phyloP scores from a whole-genome alignment of 2,329 filamentous ascomycete species.

The Thermoascus crustaceus region DNA sequence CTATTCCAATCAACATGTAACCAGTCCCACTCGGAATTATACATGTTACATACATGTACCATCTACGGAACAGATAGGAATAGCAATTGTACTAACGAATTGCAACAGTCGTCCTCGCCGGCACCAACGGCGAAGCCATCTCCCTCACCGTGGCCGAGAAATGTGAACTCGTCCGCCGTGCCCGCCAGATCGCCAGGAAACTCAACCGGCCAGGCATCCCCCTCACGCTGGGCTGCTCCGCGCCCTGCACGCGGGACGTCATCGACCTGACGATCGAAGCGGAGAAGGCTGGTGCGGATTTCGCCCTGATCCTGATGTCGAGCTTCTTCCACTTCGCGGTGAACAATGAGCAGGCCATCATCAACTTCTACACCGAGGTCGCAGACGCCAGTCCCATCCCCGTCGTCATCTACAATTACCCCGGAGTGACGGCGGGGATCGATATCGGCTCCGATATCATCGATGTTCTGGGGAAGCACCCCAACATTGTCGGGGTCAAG shows the following conservation, averaged over 20 bases:
- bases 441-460: slow-evolving; percentile 37
- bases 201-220: slow-evolving; percentile 27
- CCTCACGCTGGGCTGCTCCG: slow-evolving; percentile 35
- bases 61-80: slow-evolving; percentile 10
- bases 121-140: slow-evolving; percentile 40
- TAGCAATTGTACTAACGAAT: slow-evolving; percentile 2
- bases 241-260: slow-evolving; percentile 33
- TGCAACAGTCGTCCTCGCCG: slow-evolving; percentile 30
- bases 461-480: slow-evolving; percentile 21
- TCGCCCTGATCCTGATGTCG: slow-evolving; percentile 63
- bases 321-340: slow-evolving; percentile 64
- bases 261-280: slow-evolving; percentile 57
- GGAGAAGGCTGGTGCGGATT: slow-evolving; percentile 59
- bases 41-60: too few species aligned
- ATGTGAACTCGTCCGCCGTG: slow-evolving; percentile 28
- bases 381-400: slow-evolving; percentile 46
- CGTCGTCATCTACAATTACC: slow-evolving; percentile 43
- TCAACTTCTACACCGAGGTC: slow-evolving; percentile 56
- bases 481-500: slow-evolving; percentile 31
- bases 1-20: too few species aligned
- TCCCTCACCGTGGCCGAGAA: slow-evolving; percentile 35
- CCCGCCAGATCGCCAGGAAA: slow-evolving; percentile 29
- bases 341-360: slow-evolving; percentile 48
- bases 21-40: too few species aligned
- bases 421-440: slow-evolving; percentile 35